Conservation (phyloP, 2,329 filamentous ascomycete genomes). For the Colletotrichum tanaceti region DNA sequence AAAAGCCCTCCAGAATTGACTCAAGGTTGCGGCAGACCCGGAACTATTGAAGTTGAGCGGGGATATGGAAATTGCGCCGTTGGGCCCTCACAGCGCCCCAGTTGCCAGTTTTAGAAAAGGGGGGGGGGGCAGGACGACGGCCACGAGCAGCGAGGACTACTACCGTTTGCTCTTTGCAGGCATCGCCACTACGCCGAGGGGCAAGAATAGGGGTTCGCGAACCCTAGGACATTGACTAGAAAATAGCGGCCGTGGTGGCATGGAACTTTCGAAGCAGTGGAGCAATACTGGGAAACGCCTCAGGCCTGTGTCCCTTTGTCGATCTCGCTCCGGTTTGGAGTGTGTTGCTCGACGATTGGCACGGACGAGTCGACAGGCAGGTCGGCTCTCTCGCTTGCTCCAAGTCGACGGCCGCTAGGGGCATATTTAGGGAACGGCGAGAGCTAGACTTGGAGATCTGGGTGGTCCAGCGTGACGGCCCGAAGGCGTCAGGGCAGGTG, state of each 20-base stretch:
- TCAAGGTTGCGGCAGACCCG: constrained; percentile 12
- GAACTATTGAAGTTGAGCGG: constrained; percentile 15
- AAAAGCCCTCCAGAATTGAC: background rate
- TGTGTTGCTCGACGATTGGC: constrained; percentile 7
- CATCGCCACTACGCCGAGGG: constrained; percentile 21
- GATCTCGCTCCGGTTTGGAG: constrained; percentile 28
- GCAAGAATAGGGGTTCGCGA: constrained; percentile 35
- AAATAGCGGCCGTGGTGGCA: constrained; percentile 13
- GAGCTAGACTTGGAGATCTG: constrained; percentile 36
- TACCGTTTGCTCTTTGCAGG: background rate
- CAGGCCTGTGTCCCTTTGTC: constrained; percentile 30
- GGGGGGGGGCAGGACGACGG: constrained; percentile 6
- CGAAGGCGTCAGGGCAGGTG: constrained; percentile 31
- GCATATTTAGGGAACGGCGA: constrained; percentile 22
- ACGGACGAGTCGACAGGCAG: constrained; percentile 16
- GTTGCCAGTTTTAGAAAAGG: constrained; percentile 24
- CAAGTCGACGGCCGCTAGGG: constrained; percentile 24
- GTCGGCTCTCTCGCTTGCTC: constrained; percentile 12
- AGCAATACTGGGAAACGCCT: constrained; percentile 24
- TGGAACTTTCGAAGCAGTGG: constrained; percentile 40
- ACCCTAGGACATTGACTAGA: constrained; percentile 25
- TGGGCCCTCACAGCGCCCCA: constrained; percentile 12
- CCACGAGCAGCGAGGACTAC: background rate
- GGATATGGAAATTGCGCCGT: constrained; percentile 29
- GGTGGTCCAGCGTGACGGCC: constrained; percentile 35